phyloP scores from a whole-genome alignment of 169 alveolate genomes.

The Plasmodium falciparum region DNA sequence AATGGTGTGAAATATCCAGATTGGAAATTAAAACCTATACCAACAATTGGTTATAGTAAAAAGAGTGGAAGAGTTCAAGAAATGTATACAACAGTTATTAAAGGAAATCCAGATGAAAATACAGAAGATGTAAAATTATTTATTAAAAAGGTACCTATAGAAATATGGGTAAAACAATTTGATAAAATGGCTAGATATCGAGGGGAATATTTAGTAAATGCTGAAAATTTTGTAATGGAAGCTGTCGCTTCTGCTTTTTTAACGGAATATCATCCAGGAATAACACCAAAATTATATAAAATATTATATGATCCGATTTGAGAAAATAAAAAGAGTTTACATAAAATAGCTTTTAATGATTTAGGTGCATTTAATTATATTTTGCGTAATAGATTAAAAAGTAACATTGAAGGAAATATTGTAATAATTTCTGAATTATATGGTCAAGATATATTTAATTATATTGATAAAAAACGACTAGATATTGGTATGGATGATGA shows the following conservation, averaged over 20 bases:
- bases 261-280: slow-evolving; percentile 70
- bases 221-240: slow-evolving; percentile 88
- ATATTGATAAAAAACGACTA: slow-evolving; percentile 75
- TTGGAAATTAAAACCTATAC: slow-evolving; percentile 79
- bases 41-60: slow-evolving; percentile 81
- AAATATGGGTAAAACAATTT: slow-evolving; percentile 86
- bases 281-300: slow-evolving; percentile 82
- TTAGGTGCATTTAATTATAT: slow-evolving; percentile 60
- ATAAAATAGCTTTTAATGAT: slow-evolving; percentile 22
- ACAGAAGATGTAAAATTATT: slow-evolving; percentile 75
- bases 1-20: slow-evolving; percentile 79
- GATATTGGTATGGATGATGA: slow-evolving; percentile 28
- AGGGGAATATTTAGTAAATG: slow-evolving; percentile 86
- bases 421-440: slow-evolving; percentile 80
- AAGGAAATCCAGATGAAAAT: slow-evolving; percentile 17
- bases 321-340: slow-evolving; percentile 15
- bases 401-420: slow-evolving; percentile 80
- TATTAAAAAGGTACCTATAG: slow-evolving; percentile 83
- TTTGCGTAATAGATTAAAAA: slow-evolving; percentile 16
- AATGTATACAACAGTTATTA: slow-evolving; percentile 75
- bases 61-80: slow-evolving; percentile 82
- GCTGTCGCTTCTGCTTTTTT: slow-evolving; percentile 86
- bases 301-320: slow-evolving; percentile 76
- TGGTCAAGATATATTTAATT: slow-evolving; percentile 81
- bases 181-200: slow-evolving; percentile 79